Conservation (phyloP, 768 basidiomycete species). For the Kwoniella sp. region DNA sequence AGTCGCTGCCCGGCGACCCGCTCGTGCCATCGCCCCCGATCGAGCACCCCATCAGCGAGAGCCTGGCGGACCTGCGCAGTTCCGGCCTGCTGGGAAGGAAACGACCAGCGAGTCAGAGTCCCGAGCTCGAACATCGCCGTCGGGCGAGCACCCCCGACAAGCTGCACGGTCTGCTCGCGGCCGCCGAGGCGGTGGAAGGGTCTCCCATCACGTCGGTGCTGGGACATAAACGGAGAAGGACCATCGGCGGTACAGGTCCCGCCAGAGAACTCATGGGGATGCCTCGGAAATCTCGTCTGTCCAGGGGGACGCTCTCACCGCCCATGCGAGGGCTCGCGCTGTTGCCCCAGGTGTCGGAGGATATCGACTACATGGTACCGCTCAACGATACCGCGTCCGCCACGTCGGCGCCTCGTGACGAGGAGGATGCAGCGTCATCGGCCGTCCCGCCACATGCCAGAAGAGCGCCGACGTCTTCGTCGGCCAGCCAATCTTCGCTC, state of each 20-base stretch:
- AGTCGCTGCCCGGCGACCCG: constrained; percentile 23
- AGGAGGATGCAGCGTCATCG: constrained; percentile 20
- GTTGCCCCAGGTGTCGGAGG: constrained; percentile 13
- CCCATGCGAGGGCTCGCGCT: constrained; percentile 10
- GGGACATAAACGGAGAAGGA: constrained; percentile 31
- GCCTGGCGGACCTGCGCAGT: constrained; percentile 2
- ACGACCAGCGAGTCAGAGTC: constrained; percentile 25
- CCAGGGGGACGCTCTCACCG: constrained; percentile 20
- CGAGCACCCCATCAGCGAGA: constrained; percentile 20
- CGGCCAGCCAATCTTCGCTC: constrained; percentile 19
- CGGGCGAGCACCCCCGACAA: constrained; percentile 32
- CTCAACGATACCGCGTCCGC: constrained; percentile 20
- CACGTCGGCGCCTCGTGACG: not conserved
- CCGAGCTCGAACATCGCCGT: constrained; percentile 12
- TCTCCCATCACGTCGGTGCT: constrained; percentile 30
- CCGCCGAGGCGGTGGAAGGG: constrained; percentile 39
- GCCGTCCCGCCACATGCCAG: constrained; percentile 3
- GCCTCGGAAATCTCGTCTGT: constrained; percentile 7
- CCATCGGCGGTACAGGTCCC: constrained; percentile 31
- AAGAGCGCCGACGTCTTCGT: constrained; percentile 14
- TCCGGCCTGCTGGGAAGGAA: constrained; percentile 10
- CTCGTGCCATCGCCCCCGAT: constrained; percentile 19
- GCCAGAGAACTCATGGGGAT: constrained; percentile 22
- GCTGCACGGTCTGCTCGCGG: constrained; percentile 35
- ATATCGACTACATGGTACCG: constrained; percentile 22